phyloP scores from a whole-genome alignment of 257 asterid genomes.

The Paraleonurus japonicus region DNA sequence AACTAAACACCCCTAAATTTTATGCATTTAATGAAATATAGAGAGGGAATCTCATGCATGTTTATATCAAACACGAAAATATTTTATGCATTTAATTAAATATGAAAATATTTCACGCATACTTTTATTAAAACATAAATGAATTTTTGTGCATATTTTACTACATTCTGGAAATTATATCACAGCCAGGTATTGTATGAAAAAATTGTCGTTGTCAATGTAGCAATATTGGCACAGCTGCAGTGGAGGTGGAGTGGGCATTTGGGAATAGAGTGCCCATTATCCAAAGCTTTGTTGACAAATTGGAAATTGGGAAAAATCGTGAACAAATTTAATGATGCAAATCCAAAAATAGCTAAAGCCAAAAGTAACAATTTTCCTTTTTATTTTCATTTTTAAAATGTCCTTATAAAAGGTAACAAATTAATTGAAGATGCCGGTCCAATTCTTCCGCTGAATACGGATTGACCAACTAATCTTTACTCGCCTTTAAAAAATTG shows the following conservation, averaged over 20 bases:
- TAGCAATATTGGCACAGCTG: background rate
- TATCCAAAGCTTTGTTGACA: slow-evolving; percentile 20
- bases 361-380: slow-evolving; percentile 2
- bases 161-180: no score
- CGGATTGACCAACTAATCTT: slow-evolving; percentile 27
- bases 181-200: background rate
- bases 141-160: no score
- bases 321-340: slow-evolving; percentile 22
- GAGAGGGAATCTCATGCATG: no score
- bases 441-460: slow-evolving; percentile 36
- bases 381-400: background rate
- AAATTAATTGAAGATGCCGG: slow-evolving; percentile 24
- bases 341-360: slow-evolving; percentile 15
- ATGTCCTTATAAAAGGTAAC: background rate
- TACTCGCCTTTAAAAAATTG: slow-evolving; percentile 13
- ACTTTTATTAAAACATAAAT: no score
- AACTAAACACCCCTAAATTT: no score
- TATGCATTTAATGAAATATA: no score
- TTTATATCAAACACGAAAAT: no score
- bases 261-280: slow-evolving; percentile 15
- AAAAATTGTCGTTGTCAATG: slow-evolving; percentile 1
- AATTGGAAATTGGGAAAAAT: background rate
- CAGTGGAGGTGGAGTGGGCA: slow-evolving; percentile 20
- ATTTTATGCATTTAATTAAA: no score
- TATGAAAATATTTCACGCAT: no score